Conservation (phyloP, 2,329 filamentous ascomycete species). For the Bipolaris gigantea region DNA sequence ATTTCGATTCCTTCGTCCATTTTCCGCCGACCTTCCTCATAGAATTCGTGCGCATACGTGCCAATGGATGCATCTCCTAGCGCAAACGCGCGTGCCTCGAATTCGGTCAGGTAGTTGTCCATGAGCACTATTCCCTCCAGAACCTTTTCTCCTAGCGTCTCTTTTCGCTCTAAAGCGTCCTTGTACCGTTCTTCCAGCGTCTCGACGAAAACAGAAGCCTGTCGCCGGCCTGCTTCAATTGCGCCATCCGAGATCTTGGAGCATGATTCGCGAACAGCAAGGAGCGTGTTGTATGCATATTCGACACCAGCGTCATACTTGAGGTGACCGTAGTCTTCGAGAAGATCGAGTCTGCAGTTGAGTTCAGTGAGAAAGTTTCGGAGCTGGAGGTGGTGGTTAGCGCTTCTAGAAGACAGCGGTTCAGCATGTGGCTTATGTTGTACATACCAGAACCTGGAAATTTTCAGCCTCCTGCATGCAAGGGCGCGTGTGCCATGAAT, state of each 20-base stretch:
- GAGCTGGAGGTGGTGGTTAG: slow-evolving; percentile 54
- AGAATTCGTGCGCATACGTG: slow-evolving; percentile 69
- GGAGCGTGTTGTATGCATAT: slow-evolving; percentile 80
- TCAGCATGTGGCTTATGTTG: background rate
- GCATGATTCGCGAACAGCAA: slow-evolving; percentile 84
- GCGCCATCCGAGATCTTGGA: slow-evolving; percentile 88
- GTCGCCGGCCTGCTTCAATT: slow-evolving; percentile 79
- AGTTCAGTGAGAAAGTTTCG: slow-evolving; percentile 84
- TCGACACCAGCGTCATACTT: slow-evolving; percentile 82
- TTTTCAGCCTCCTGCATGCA: slow-evolving; percentile 53
- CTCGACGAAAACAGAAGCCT: slow-evolving; percentile 87
- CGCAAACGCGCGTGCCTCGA: slow-evolving; percentile 80
- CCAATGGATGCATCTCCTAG: slow-evolving; percentile 76
- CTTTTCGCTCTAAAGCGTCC: slow-evolving; percentile 79
- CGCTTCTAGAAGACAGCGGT: background rate
- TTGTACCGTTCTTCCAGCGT: slow-evolving; percentile 87
- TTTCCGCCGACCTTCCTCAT: slow-evolving; percentile 77
- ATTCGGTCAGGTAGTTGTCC: slow-evolving; percentile 80
- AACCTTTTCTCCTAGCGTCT: slow-evolving; percentile 89
- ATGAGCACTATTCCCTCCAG: slow-evolving; percentile 83
- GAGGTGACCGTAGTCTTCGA: slow-evolving; percentile 84
- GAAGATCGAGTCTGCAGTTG: slow-evolving; percentile 80
- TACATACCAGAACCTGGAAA: slow-evolving; percentile 48
- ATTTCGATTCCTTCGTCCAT: slow-evolving; percentile 77
- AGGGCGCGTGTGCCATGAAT: slow-evolving; percentile 51